phyloP scores from a whole-genome alignment of 1,139 yeast genomes.

The Blastobotrys proliferans region DNA sequence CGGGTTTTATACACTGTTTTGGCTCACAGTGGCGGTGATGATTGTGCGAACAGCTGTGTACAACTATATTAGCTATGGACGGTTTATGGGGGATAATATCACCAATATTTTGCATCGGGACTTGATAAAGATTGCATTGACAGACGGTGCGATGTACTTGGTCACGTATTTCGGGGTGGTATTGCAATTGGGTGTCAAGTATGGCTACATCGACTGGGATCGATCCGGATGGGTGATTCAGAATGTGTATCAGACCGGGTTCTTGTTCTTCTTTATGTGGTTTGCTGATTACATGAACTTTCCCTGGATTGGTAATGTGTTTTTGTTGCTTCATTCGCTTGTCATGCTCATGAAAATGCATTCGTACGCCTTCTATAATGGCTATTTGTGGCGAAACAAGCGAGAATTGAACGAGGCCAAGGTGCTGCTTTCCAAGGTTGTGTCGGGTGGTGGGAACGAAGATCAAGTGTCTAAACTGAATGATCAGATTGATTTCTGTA shows the following conservation, averaged over 20 bases:
- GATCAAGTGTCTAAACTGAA: constrained; percentile 18
- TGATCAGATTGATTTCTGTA: constrained; percentile 24
- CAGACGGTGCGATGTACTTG: constrained; percentile 68
- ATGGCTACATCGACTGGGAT: constrained; percentile 51
- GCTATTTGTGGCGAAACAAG: constrained; percentile 63
- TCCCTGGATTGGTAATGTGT: constrained; percentile 89
- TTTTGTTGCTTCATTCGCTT: constrained; percentile 72
- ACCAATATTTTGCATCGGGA: constrained; percentile 51
- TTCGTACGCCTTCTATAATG: constrained; percentile 84
- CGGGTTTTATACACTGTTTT: constrained; percentile 38
- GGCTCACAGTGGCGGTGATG: constrained; percentile 33
- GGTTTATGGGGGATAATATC: constrained; percentile 46
- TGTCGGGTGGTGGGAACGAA: constrained; percentile 11
- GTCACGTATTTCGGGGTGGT: constrained; percentile 52
- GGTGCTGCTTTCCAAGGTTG: constrained; percentile 14
- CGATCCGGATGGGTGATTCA: constrained; percentile 58
- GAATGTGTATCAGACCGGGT: constrained; percentile 50
- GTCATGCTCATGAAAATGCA: constrained; percentile 92
- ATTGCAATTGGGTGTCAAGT: constrained; percentile 50
- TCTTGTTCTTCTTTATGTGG: constrained; percentile 44
- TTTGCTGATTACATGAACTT: constrained; percentile 51
- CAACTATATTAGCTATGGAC: constrained; percentile 33
- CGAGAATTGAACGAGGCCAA: constrained; percentile 54
- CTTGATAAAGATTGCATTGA: constrained; percentile 56
- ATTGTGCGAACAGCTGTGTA: constrained; percentile 28